Percentiles rank a stretch among this genome's conserved stretches.
phyloP scores from a whole-genome alignment of 208 protist genomes.

The Leishmania lainsoni region DNA sequence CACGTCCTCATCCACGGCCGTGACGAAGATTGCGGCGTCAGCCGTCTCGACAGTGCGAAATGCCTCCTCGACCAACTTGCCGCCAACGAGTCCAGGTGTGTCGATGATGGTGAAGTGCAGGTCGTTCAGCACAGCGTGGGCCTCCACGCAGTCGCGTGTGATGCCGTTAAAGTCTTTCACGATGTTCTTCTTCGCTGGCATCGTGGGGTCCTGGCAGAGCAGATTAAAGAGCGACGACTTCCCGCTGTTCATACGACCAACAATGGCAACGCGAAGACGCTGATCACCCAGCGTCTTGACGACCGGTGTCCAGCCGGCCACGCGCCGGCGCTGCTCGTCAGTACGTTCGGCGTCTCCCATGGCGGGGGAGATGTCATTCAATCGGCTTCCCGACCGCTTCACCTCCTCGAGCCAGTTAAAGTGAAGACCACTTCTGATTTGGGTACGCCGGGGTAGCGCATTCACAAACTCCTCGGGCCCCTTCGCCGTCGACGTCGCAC shows the following conservation, averaged over 20 bases:
- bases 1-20: constrained; percentile 69
- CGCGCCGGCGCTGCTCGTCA: constrained; percentile 69
- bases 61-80: constrained; percentile 81
- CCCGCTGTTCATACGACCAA: constrained; percentile 89
- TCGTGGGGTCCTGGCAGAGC: constrained; percentile 68
- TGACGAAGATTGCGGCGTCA: constrained; percentile 82
- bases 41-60: constrained; percentile 85
- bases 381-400: constrained; percentile 46
- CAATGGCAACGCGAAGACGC: constrained; percentile 81
- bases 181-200: constrained; percentile 61
- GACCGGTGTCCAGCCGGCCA: constrained; percentile 82
- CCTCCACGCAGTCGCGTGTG: constrained; percentile 89
- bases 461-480: constrained; percentile 8
- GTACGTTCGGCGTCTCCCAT: constrained; percentile 62
- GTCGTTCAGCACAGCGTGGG: constrained; percentile 57
- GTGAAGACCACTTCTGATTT: constrained; percentile 58
- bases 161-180: constrained; percentile 89
- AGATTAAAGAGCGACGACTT: constrained; percentile 93
- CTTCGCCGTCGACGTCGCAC: neutral
- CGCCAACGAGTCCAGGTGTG: constrained; percentile 84
- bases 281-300: constrained; percentile 84
- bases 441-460: constrained; percentile 40
- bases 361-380: constrained; percentile 81
- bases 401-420: constrained; percentile 72
- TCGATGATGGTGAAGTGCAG: constrained; percentile 92